Evolutionary conservation across 169 alveolate species (phyloP).

Genomic region (Cystoisospora suis): DNA sequence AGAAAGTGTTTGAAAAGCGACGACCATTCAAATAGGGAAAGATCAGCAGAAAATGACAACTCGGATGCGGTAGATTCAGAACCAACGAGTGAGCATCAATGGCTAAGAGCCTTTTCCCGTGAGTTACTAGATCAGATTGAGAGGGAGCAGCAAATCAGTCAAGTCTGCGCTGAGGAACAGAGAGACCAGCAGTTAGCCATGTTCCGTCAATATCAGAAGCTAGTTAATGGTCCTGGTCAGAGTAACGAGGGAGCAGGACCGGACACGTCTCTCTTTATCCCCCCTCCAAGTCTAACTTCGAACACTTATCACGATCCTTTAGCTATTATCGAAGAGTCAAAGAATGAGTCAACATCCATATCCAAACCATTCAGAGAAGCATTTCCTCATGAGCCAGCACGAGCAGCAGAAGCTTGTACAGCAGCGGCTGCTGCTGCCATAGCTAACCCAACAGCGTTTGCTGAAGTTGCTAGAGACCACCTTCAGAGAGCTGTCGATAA

Average conservation of each 20-base stretch:
- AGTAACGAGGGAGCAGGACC: neutral
- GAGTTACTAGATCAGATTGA: neutral
- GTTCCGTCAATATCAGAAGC: neutral
- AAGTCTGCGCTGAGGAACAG: neutral
- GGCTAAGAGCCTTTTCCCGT: neutral
- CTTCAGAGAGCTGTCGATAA: neutral
- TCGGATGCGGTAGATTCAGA: neutral
- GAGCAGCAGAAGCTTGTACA: constrained; percentile 27
- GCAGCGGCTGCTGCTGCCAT: constrained; percentile 27
- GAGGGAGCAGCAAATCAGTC: neutral
- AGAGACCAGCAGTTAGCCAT: constrained; percentile 4
- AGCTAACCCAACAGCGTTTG: neutral
- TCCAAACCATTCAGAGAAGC: constrained; percentile 31
- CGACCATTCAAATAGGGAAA: too few species aligned
- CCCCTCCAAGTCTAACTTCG: neutral
- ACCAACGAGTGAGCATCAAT: neutral
- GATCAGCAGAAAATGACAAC: neutral
- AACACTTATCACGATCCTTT: constrained; percentile 4
- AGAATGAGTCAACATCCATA: neutral
- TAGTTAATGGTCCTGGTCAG: neutral
- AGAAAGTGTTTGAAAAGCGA: too few species aligned
- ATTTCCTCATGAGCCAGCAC: neutral
- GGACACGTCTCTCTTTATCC: neutral
- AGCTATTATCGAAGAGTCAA: neutral
- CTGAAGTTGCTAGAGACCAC: constrained; percentile 16